These are phyloP conservation scores for Albizia julibrissin DNA, from an alignment of 306 rosid species.

Conservation along the genomic window DNA sequence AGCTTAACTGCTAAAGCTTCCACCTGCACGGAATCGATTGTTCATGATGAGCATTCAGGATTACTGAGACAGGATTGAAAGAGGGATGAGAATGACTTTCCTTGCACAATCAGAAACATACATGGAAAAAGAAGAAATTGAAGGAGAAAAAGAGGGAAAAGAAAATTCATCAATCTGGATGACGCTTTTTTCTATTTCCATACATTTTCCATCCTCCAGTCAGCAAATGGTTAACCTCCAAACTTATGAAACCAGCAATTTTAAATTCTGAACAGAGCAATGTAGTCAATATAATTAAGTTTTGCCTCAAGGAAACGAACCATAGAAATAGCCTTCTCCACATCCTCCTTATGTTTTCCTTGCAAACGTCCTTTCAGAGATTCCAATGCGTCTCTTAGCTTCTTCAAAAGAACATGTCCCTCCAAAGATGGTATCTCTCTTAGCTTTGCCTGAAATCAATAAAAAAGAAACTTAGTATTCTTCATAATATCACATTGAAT, in stretches of 20 bases:
- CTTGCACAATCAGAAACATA: conserved; percentile 16
- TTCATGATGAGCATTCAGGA: conserved; percentile 18
- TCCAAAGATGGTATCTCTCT: conserved; percentile 94
- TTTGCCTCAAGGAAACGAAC: conserved; percentile 48
- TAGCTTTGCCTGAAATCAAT: conserved; percentile 73
- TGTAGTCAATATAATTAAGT: not conserved
- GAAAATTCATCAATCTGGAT: not conserved
- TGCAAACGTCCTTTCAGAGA: conserved; percentile 70
- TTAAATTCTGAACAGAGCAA: conserved; percentile 24
- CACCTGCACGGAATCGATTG: conserved; percentile 57
- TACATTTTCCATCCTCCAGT: not conserved
- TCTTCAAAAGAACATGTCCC: conserved; percentile 96
- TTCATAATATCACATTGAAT: not conserved
- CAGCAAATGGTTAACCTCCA: not conserved
- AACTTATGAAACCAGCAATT: not conserved
- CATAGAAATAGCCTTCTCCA: conserved; percentile 95
- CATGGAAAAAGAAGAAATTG: not conserved
- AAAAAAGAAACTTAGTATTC: conserved; percentile 11
- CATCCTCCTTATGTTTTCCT: conserved; percentile 89
- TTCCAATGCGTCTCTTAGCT: conserved; percentile 94
- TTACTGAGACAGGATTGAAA: conserved; percentile 14
- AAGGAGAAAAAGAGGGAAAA: not conserved
- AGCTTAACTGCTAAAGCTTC: conserved; percentile 97
- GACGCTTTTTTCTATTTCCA: not conserved
- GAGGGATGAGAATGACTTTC: not conserved